A percentile compares a stretch with the other conserved stretches of the same genome.
phyloP scores from a whole-genome alignment of 768 basidiomycete genomes.

The Rubroboletus satanas region DNA sequence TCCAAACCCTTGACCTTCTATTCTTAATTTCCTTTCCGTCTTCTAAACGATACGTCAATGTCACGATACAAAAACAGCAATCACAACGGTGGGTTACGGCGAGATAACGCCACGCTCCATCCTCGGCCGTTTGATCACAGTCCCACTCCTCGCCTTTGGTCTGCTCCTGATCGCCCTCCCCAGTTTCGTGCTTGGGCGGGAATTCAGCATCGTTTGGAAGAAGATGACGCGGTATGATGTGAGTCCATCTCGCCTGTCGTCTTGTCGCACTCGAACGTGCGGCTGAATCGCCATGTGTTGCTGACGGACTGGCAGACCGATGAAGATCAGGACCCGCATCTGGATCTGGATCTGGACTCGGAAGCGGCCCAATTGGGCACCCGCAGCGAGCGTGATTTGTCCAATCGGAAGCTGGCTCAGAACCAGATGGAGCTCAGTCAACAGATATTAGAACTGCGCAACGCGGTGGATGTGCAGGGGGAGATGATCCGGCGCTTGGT shows the following conservation, averaged over 20 bases:
- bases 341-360: not conserved
- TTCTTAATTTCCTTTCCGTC: not conserved
- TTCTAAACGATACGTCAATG: not conserved
- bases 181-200: constrained; percentile 86
- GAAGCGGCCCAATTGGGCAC: constrained; percentile 2
- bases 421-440: constrained; percentile 63
- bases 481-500: constrained; percentile 39
- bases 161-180: constrained; percentile 87
- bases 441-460: constrained; percentile 58
- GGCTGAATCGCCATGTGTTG: not conserved
- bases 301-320: not conserved
- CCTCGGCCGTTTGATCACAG: constrained; percentile 80
- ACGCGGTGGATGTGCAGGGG: constrained; percentile 56
- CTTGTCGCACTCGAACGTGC: not conserved
- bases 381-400: constrained; percentile 38
- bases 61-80: constrained; percentile 44
- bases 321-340: not conserved
- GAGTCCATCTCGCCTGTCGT: constrained; percentile 2
- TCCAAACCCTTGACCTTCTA: not conserved
- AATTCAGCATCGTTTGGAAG: constrained; percentile 91
- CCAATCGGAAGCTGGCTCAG: constrained; percentile 58
- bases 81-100: constrained; percentile 88
- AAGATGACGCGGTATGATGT: constrained; percentile 58
- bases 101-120: constrained; percentile 88
- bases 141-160: constrained; percentile 85